A percentile compares a stretch with the other conserved stretches of the same genome.
phyloP scores from a whole-genome alignment of 2,329 filamentous ascomycete genomes.

The Aspergillus calidoustus region DNA sequence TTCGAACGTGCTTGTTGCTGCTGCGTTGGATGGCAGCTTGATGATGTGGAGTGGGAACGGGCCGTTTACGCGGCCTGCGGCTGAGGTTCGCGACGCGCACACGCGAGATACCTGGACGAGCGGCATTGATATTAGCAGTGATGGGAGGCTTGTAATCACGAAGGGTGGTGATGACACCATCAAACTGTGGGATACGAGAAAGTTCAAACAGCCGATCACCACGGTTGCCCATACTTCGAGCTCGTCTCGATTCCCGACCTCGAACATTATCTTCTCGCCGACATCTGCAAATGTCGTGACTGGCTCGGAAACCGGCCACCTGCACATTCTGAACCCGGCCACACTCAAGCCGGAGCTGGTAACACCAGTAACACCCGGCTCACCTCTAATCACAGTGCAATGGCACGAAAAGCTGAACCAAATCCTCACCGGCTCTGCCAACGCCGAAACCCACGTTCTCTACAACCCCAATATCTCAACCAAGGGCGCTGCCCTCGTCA shows the following conservation, averaged over 20 bases:
- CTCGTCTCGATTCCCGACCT: conserved; percentile 79
- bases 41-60: conserved; percentile 92
- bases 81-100: conserved; percentile 84
- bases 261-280: conserved; percentile 88
- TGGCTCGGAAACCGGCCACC: conserved; percentile 80
- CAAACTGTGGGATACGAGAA: conserved; percentile 95
- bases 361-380: conserved; percentile 85
- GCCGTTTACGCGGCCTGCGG: conserved; percentile 79
- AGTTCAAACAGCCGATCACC: conserved; percentile 88
- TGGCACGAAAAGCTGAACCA: conserved; percentile 98
- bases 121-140: conserved; percentile 85
- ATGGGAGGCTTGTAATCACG: conserved; percentile 88
- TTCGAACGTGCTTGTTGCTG: conserved; percentile 76
- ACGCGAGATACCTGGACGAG: conserved; percentile 84
- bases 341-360: conserved; percentile 84
- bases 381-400: conserved; percentile 78
- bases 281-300: conserved; percentile 84
- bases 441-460: conserved; percentile 85
- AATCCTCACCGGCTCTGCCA: conserved; percentile 90
- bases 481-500: conserved; percentile 82
- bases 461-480: conserved; percentile 85
- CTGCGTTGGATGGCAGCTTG: conserved; percentile 85
- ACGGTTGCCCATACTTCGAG: conserved; percentile 79
- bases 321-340: conserved; percentile 92
- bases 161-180: conserved; percentile 89